Percentiles rank a stretch among this genome's conserved stretches.
phyloP scores from a whole-genome alignment of 2,329 filamentous ascomycete genomes.

The Penicillium sp. region DNA sequence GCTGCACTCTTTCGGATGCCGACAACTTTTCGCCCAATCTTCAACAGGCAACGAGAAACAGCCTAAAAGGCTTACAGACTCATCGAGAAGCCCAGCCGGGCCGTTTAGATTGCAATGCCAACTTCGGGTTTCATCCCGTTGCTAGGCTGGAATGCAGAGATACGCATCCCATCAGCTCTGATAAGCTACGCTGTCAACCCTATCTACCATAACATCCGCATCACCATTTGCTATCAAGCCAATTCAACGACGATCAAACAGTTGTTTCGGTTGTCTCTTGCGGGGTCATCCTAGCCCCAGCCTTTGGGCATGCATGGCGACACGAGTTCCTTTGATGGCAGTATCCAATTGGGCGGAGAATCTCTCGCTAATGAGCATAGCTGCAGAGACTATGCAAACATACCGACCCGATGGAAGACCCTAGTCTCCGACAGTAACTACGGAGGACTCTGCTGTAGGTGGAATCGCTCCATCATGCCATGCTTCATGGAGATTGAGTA shows the following conservation, averaged over 20 bases:
- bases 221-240: conserved; percentile 15
- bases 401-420: not conserved
- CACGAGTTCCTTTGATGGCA: conserved; percentile 16
- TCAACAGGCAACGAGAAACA: not conserved
- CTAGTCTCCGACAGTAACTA: not conserved
- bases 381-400: conserved; percentile 7
- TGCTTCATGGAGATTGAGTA: not conserved
- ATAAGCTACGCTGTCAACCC: conserved; percentile 1
- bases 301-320: conserved; percentile 23
- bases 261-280: conserved; percentile 23
- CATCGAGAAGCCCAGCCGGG: not conserved
- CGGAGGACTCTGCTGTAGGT: not conserved
- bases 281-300: conserved; percentile 28
- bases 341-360: conserved; percentile 14
- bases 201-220: conserved; percentile 1
- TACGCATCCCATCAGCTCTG: not conserved
- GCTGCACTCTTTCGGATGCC: conserved; percentile 5
- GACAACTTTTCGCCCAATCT: conserved; percentile 2
- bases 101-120: not conserved
- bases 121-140: not conserved
- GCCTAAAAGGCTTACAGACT: not conserved
- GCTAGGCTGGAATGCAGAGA: not conserved
- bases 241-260: conserved; percentile 18
- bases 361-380: not conserved
- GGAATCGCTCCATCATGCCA: not conserved